Conservation (phyloP, 768 basidiomycete genomes). For the Chalciporus chontae region DNA sequence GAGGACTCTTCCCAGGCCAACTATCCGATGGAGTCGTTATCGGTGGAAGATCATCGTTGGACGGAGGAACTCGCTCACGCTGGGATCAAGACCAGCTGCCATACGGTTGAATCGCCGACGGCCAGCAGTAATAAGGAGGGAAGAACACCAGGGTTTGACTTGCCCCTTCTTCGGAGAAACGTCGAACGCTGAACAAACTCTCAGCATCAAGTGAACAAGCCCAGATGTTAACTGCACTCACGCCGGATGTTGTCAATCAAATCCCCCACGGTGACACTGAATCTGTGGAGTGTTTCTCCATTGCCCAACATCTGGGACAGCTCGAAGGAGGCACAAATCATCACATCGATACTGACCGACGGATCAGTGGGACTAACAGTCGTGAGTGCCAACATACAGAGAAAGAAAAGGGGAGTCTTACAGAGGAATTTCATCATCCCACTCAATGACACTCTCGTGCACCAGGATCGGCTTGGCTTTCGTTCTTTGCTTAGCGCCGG, state of each 20-base stretch:
- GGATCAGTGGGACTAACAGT: not conserved
- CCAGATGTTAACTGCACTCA: not conserved
- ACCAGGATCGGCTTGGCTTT: not conserved
- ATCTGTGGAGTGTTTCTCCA: not conserved
- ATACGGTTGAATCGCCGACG: no score
- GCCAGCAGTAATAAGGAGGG: no score
- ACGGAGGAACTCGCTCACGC: no score
- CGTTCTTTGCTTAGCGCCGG: not conserved
- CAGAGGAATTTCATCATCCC: not conserved
- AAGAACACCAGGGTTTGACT: no score
- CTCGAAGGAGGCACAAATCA: not conserved
- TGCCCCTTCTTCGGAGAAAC: no score
- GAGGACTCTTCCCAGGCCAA: no score
- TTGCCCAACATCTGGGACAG: not conserved
- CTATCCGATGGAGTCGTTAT: no score
- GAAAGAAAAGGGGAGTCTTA: not conserved
- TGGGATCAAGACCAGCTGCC: no score
- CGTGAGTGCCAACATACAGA: not conserved
- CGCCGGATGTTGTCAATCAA: not conserved
- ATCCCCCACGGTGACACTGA: not conserved
- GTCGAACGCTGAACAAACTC: no score
- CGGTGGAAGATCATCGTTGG: no score
- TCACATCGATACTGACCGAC: not conserved
- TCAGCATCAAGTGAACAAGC: no score
- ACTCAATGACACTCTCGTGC: not conserved